Evolutionary conservation across 179 eudicot genomes (phyloP).

Genomic region (Corrigiola litoralis): DNA sequence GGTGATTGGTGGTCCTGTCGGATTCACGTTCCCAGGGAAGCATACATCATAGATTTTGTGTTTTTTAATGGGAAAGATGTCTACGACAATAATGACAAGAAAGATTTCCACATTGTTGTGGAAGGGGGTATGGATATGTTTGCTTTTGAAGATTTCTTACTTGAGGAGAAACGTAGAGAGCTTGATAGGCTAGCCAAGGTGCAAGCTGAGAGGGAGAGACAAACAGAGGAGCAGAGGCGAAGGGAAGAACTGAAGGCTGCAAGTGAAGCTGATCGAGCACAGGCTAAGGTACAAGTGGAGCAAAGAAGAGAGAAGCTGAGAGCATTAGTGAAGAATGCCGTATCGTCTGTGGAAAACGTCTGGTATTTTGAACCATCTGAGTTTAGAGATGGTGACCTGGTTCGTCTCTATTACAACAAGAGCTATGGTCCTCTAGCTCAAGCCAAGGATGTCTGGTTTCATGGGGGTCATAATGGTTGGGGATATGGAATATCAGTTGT

Average conservation of each 20-base stretch:
- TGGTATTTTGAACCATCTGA: slow-evolving; percentile 74
- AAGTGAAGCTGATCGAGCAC: slow-evolving; percentile 78
- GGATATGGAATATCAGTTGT: slow-evolving; percentile 66
- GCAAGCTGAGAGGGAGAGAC: slow-evolving; percentile 80
- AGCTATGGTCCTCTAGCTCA: slow-evolving; percentile 77
- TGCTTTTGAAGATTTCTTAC: slow-evolving; percentile 88
- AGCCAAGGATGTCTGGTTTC: slow-evolving; percentile 82
- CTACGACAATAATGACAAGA: slow-evolving; percentile 77
- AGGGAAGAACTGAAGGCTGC: slow-evolving; percentile 75
- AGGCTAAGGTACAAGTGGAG: slow-evolving; percentile 66
- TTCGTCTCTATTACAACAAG: slow-evolving; percentile 70
- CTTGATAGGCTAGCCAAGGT: slow-evolving; percentile 64
- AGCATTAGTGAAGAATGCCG: slow-evolving; percentile 45
- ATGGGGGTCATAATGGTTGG: slow-evolving; percentile 92
- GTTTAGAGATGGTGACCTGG: slow-evolving; percentile 56
- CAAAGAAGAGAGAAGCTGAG: slow-evolving; percentile 44
- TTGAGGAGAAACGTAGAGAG: slow-evolving; percentile 84
- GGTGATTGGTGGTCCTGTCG: slow-evolving; percentile 98
- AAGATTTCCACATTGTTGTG: slow-evolving; percentile 73
- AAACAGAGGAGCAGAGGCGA: slow-evolving; percentile 64
- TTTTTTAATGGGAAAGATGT: slow-evolving; percentile 81
- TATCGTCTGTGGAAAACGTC: slow-evolving; percentile 40
- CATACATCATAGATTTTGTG: slow-evolving; percentile 81
- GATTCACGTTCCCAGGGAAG: slow-evolving; percentile 82
- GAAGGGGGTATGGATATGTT: slow-evolving; percentile 69